Evolutionary conservation across 345 rosid genomes (phyloP), one percentile per base, ranked within the genome.

Genomic region (Bruguiera sexangula): DNA sequence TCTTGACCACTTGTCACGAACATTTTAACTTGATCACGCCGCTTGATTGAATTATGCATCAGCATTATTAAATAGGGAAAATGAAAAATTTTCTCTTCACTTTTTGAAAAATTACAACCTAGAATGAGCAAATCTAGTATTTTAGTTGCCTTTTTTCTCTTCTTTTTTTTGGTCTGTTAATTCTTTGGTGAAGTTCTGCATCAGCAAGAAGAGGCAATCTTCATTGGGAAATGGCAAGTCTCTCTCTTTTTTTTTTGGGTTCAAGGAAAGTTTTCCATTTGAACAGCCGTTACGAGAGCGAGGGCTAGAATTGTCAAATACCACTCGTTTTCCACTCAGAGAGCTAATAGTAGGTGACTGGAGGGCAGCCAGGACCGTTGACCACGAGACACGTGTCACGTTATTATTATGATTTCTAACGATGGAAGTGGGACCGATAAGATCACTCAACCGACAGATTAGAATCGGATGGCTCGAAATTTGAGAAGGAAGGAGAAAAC

Each of bases 361-460:
- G 68, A 58, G 24, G 13, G 51, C 61, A 59, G 63, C 34, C 19
- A 71, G 64, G 64, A 39, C 57, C 51, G 70, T 79, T 72, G 76
- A 79, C 73, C 11, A 29, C 15, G 0, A n/a, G 29, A 60, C 74
- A 75, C 66, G 69, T 71, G 73, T 71, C 73, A 54, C 11, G 15
- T 48, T 50, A 67, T 60, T 3, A 43, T 11, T 24, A 20, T n/a
- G 18, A 30, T 30, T 3, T 66, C 50, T 15, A 15, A 13, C 18
- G 29, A 26, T 21, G 66, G 31, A 46, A 2, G 22, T 36, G 69
- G 75, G 71, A 15, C 77, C 78, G 73, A 36, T 27, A 52, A 1
- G 26, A 55, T 61, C 70, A 52, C 5, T 20, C 19, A 57, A 32
- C 29, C 30, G 3, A 55, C 59, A n/a, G 16, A 26, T 55, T 24